Percentiles rank a stretch among this genome's conserved stretches.
Conservation (phyloP, 2,329 filamentous ascomycete genomes). For the Cladosporium sp. region DNA sequence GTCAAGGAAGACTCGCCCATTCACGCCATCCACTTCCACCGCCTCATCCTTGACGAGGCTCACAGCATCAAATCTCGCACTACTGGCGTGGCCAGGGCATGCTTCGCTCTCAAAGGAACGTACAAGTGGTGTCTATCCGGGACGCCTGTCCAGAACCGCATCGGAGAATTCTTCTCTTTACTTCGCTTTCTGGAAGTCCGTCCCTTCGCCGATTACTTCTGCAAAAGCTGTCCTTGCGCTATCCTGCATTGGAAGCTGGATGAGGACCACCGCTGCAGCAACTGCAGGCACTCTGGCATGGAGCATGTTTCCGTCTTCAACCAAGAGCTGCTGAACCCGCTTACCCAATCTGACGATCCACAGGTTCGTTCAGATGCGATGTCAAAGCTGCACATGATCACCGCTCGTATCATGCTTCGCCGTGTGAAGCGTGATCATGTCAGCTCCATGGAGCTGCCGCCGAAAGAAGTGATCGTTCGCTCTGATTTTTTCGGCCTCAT, state of each 20-base stretch:
- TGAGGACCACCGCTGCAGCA: slow-evolving; percentile 63
- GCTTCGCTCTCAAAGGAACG: slow-evolving; percentile 79
- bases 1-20: slow-evolving; percentile 74
- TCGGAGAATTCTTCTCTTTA: slow-evolving; percentile 94
- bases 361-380: slow-evolving; percentile 66
- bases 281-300: slow-evolving; percentile 64
- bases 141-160: slow-evolving; percentile 93
- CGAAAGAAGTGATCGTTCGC: slow-evolving; percentile 88
- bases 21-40: slow-evolving; percentile 82
- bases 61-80: slow-evolving; percentile 91
- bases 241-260: slow-evolving; percentile 80
- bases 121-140: slow-evolving; percentile 97
- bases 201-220: slow-evolving; percentile 92
- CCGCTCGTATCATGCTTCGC: slow-evolving; percentile 90
- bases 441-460: slow-evolving; percentile 90
- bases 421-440: slow-evolving; percentile 93
- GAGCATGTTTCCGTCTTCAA: slow-evolving; percentile 82
- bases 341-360: slow-evolving; percentile 44
- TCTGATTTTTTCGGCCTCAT: slow-evolving; percentile 96
- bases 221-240: slow-evolving; percentile 78
- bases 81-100: slow-evolving; percentile 90
- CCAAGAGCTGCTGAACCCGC: slow-evolving; percentile 86
- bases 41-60: slow-evolving; percentile 89
- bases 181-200: slow-evolving; percentile 84
- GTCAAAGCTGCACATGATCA: slow-evolving; percentile 78